phyloP scores from a whole-genome alignment of 75 land plant genomes.

The Adiantum capillusveneris region DNA sequence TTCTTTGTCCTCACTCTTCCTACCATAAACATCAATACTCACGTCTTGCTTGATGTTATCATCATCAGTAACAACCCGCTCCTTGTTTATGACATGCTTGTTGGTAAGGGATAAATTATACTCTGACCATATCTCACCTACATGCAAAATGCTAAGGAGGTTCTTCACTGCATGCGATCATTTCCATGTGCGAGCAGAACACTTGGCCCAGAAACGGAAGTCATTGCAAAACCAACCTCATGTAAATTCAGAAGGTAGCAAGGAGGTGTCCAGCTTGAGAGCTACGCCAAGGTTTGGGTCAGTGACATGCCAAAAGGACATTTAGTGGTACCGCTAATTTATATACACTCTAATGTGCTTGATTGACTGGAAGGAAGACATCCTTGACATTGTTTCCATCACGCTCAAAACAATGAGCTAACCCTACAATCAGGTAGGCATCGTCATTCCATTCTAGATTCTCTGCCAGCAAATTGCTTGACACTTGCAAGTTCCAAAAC shows the following conservation, averaged over 20 bases:
- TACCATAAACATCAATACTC: slow-evolving; percentile 44
- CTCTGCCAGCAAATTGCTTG: slow-evolving; percentile 23
- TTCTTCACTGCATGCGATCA: too few relatives aligned
- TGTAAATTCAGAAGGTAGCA: slow-evolving; percentile 24
- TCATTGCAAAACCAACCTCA: slow-evolving; percentile 19
- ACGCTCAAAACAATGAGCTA: slow-evolving; percentile 34
- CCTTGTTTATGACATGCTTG: slow-evolving; percentile 25
- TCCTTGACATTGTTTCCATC: slow-evolving; percentile 27
- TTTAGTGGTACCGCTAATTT: slow-evolving; percentile 42
- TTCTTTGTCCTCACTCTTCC: slow-evolving; percentile 27
- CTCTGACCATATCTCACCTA: slow-evolving; percentile 27
- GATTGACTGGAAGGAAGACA: slow-evolving; percentile 30
- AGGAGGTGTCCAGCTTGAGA: slow-evolving; percentile 21
- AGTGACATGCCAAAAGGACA: slow-evolving; percentile 26
- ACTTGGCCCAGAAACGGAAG: slow-evolving; percentile 33
- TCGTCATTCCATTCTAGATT: slow-evolving; percentile 35
- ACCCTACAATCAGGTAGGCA: slow-evolving; percentile 29
- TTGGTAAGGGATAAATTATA: slow-evolving; percentile 34
- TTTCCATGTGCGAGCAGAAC: slow-evolving; percentile 33
- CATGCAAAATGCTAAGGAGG: slow-evolving; percentile 20
- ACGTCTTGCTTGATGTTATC: too few relatives aligned
- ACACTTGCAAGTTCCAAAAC: too few relatives aligned
- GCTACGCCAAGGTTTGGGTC: slow-evolving; percentile 31
- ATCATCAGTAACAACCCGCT: slow-evolving; percentile 27
- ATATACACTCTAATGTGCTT: slow-evolving; percentile 38